Percentiles rank a stretch among this genome's conserved stretches.
Conservation (phyloP, 148 eudicot species). For the Fallopia convolvulus region DNA sequence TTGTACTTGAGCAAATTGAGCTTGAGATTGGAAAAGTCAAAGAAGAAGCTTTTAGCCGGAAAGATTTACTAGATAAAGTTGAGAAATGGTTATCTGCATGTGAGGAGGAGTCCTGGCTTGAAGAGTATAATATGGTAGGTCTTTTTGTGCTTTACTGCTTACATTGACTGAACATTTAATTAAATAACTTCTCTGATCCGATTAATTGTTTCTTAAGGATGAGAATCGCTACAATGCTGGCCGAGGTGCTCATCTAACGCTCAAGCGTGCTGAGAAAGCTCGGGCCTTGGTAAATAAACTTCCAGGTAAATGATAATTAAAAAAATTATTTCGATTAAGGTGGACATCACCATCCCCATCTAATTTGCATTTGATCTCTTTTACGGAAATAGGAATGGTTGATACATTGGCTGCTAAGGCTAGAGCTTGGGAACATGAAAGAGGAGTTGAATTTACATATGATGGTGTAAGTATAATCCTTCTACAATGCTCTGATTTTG, state of each 20-base stretch:
- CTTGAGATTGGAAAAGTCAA: slow-evolving; percentile 62
- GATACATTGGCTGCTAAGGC: slow-evolving; percentile 62
- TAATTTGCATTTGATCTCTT: neutral
- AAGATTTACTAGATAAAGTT: slow-evolving; percentile 83
- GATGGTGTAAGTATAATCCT: slow-evolving; percentile 68
- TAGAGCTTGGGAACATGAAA: slow-evolving; percentile 73
- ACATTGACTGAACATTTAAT: neutral
- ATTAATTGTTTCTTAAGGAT: slow-evolving; percentile 46
- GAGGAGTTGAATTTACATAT: slow-evolving; percentile 59
- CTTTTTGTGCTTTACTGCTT: neutral
- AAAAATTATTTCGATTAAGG: neutral
- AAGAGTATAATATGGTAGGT: slow-evolving; percentile 75
- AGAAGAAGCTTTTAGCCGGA: slow-evolving; percentile 89
- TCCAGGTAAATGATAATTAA: slow-evolving; percentile 56
- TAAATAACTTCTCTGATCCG: slow-evolving; percentile 2
- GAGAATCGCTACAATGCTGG: slow-evolving; percentile 94
- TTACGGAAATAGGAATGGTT: slow-evolving; percentile 59
- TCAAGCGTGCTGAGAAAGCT: slow-evolving; percentile 99
- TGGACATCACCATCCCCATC: neutral
- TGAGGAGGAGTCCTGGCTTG: slow-evolving; percentile 98
- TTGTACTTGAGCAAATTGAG: slow-evolving; percentile 79
- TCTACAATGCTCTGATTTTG: neutral
- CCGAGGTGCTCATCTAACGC: slow-evolving; percentile 81
- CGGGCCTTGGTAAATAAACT: slow-evolving; percentile 74
- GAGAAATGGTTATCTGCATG: slow-evolving; percentile 93